Evolutionary conservation across 257 asterid species (phyloP), one percentile per base, ranked within the genome.

Genomic region (Solanum tarijense): DNA sequence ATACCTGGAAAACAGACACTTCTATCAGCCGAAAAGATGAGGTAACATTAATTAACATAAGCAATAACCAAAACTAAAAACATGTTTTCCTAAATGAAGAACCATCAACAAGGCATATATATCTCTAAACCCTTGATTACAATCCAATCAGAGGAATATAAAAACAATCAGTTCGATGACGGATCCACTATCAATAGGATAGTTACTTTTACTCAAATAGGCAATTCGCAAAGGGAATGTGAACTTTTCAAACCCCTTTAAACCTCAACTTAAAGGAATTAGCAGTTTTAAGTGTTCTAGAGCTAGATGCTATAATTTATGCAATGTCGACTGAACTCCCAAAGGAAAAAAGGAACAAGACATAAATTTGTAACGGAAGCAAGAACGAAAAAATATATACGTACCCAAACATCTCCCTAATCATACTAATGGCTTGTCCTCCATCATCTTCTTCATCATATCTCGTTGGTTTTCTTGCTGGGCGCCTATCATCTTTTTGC

Each of bases 361-460:
- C 39, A 52, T 12, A 79, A 32, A 34, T 52, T 41, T 60, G 68
- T 9, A 81, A 18, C 2, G 58, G 85, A 46, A 20, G 14, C 25
- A 81, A 78, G 65, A 41, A 12, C 46, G 29, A 14, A 29, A 46
- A 29, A 48, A 31, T 41, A 55, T 55, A 20, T 55, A 86, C 58
- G 87, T 93, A 96, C 99, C 98, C 32, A n/a, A 92, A 92, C 95
- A 96, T 91, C 34, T 90, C n/a, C 91, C 98, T 94, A 88, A 96
- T 92, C 94, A 92, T 86, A 72, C 73, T 84, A 72, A 94, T 88
- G 38, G 93, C 90, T 14, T 36, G 90, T 48, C 36, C 69, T 34
- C 88, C 95, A 39, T 71, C 98, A 5, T 89, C 96, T 79, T 90
- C 90, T 12, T 90, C 93, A 2, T 90, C 98, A 87, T 90, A 89